Percentiles rank a stretch among this genome's conserved stretches.
These are phyloP conservation scores for Sanghuangporus sanghuang DNA, from an alignment of 1,284 basidiomycete genomes.

Conservation along the genomic window DNA sequence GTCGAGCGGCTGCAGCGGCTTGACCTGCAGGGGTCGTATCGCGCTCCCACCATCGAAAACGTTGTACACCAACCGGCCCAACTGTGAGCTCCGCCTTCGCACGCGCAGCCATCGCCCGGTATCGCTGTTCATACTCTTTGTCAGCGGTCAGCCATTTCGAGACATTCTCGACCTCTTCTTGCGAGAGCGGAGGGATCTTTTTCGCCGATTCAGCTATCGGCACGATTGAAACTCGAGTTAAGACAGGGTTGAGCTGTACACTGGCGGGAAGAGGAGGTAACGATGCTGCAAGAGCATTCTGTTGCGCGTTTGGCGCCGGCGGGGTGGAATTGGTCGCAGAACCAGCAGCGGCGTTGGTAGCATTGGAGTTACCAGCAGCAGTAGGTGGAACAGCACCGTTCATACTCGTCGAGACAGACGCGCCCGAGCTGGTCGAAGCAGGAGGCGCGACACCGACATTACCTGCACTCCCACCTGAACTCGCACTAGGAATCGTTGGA, in stretches of 20 bases:
- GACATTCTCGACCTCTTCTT: conserved; percentile 41
- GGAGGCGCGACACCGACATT: neutral
- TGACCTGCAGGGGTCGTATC: conserved; percentile 30
- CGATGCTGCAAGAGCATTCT: conserved; percentile 1
- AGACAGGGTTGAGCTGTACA: conserved; percentile 49
- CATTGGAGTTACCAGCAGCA: conserved; percentile 20
- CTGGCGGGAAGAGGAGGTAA: conserved; percentile 30
- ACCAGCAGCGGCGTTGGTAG: conserved; percentile 16
- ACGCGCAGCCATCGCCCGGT: conserved; percentile 24
- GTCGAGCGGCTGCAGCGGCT: conserved; percentile 24
- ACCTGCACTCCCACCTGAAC: neutral
- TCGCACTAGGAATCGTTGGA: conserved; percentile 16
- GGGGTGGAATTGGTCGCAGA: conserved; percentile 18
- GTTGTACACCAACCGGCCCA: conserved; percentile 20
- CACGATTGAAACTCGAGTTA: conserved; percentile 61
- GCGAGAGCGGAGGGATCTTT: conserved; percentile 49
- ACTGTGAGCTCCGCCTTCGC: conserved; percentile 27
- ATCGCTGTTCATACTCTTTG: conserved; percentile 33
- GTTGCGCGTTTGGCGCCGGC: neutral
- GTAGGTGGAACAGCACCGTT: conserved; percentile 19
- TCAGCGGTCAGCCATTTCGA: conserved; percentile 49
- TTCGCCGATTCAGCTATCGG: conserved; percentile 50
- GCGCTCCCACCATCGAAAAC: conserved; percentile 48
- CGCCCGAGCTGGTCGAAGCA: neutral
- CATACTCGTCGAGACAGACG: conserved; percentile 18